phyloP scores from a whole-genome alignment of 176 grass and related monocot genomes.

The Puccinellia tenuiflora region DNA sequence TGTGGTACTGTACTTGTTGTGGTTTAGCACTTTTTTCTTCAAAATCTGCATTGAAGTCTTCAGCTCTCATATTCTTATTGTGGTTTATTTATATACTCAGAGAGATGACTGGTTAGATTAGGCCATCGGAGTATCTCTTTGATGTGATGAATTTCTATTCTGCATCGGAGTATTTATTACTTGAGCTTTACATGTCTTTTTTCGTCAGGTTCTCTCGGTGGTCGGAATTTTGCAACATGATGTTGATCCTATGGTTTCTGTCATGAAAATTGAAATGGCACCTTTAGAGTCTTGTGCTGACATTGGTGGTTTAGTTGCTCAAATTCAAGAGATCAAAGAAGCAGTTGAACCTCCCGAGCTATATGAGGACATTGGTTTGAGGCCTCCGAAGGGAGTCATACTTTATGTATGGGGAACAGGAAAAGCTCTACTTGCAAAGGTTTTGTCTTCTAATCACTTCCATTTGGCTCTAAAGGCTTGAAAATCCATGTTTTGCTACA shows the following conservation, averaged over 20 bases:
- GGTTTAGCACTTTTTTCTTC: neutral
- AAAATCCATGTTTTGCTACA: neutral
- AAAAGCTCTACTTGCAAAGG: constrained; percentile 78
- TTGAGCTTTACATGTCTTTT: neutral
- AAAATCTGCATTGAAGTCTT: neutral
- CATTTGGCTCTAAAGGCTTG: neutral
- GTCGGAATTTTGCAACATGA: constrained; percentile 76
- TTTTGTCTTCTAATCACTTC: neutral
- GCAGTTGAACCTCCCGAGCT: constrained; percentile 71
- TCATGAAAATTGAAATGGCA: constrained; percentile 80
- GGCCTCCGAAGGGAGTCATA: constrained; percentile 77
- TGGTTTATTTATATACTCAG: neutral
- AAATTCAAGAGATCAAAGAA: constrained; percentile 83
- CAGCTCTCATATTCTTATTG: neutral
- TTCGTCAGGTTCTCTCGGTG: constrained; percentile 62
- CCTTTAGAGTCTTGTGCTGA: constrained; percentile 72
- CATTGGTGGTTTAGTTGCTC: constrained; percentile 72
- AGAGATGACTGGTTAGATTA: neutral
- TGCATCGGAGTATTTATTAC: neutral
- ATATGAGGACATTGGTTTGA: constrained; percentile 82
- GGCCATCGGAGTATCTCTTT: neutral
- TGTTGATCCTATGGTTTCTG: constrained; percentile 79
- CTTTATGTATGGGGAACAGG: constrained; percentile 69
- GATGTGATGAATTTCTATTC: neutral
- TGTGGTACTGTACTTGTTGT: neutral